A percentile compares a stretch with the other conserved stretches of the same genome.
These are phyloP conservation scores for Pseudoscleropodium purum DNA, from an alignment of 225 moss, liverwort and hornwort genomes.

Conservation along the genomic window DNA sequence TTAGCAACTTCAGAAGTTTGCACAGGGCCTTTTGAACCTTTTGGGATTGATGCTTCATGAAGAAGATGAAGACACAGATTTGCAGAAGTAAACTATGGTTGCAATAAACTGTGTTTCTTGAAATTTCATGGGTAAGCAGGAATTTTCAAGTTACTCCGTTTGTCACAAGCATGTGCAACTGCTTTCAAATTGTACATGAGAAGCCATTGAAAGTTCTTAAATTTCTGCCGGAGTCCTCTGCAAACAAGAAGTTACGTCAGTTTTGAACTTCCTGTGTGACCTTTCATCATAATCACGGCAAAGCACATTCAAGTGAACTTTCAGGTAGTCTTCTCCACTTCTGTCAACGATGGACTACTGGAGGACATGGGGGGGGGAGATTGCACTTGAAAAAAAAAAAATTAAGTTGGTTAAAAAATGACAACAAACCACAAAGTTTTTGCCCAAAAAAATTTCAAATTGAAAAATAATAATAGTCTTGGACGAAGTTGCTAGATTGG, in stretches of 20 bases:
- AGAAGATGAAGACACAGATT: background rate
- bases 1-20: background rate
- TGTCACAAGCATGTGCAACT: background rate
- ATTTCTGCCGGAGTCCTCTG: background rate
- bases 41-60: background rate
- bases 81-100: background rate
- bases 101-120: background rate
- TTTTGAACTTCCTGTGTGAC: background rate
- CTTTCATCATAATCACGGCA: background rate
- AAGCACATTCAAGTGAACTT: background rate
- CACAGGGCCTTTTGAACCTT: no score
- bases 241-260: background rate
- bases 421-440: no score
- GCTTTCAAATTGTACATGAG: background rate
- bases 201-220: no score
- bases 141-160: background rate
- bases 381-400: no score
- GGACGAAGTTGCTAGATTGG: no score
- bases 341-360: background rate
- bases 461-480: no score
- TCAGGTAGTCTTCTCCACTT: background rate
- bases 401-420: no score
- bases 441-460: no score
- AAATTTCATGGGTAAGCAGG: background rate
- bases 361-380: no score